Evolutionary conservation across 2,329 filamentous ascomycete genomes (phyloP).

Genomic region (Diaporthe humulicola): DNA sequence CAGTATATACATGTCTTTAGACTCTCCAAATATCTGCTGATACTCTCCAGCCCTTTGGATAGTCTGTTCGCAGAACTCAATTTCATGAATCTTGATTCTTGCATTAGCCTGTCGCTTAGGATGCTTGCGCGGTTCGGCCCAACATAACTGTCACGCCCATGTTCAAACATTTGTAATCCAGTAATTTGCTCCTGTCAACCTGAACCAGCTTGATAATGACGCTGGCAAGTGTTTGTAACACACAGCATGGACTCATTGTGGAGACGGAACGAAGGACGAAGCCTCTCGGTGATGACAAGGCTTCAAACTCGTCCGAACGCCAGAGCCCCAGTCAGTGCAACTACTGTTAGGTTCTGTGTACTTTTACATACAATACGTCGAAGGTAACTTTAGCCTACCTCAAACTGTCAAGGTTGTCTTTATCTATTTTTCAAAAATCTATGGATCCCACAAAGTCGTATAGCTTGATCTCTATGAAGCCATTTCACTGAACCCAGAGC

Average conservation of each 20-base stretch:
- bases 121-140: not conserved
- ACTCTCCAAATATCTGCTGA: not conserved
- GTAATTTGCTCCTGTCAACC: not conserved
- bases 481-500: not conserved
- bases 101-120: not conserved
- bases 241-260: not conserved
- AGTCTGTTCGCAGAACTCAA: not conserved
- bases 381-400: not conserved
- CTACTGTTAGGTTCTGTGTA: not conserved
- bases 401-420: not conserved
- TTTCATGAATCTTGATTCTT: not conserved
- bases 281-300: not conserved
- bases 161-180: not conserved
- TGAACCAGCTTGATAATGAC: not conserved
- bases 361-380: not conserved
- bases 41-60: too few relatives aligned
- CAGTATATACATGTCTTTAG: not conserved
- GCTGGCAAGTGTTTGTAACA: not conserved
- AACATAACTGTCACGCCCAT: not conserved
- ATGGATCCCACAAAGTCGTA: not conserved
- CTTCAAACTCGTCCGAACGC: not conserved
- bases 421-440: too few relatives aligned
- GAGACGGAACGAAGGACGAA: not conserved
- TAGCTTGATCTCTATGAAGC: not conserved
- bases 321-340: not conserved